Evolutionary conservation across 1,139 yeast genomes (phyloP).

Genomic region (Sugiyamaella xylanicola): DNA sequence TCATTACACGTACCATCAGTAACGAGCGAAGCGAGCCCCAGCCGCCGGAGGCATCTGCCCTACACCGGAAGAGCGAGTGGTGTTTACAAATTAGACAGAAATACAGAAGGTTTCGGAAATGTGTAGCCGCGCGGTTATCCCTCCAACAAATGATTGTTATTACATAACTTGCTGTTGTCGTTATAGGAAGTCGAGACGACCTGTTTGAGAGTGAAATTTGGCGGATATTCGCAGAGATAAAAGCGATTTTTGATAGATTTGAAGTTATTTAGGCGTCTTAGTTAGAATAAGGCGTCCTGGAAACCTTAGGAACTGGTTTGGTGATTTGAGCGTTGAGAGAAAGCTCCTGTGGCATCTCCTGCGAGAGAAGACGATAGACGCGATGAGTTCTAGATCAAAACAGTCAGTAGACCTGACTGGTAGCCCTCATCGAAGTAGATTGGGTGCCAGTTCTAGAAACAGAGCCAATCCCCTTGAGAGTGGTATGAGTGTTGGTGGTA

Average conservation of each 20-base stretch:
- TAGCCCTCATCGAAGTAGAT: neutral
- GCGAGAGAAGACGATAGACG: neutral
- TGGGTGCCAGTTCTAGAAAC: neutral
- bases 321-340: neutral
- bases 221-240: neutral
- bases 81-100: too few relatives aligned
- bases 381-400: neutral
- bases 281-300: too few relatives aligned
- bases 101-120: too few relatives aligned
- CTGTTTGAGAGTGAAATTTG: neutral
- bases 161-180: slow-evolving; percentile 17
- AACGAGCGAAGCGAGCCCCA: neutral
- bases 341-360: neutral
- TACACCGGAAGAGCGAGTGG: neutral
- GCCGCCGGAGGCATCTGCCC: neutral
- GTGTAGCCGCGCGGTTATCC: neutral
- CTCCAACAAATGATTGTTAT: slow-evolving; percentile 15
- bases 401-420: neutral
- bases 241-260: neutral
- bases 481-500: too few relatives aligned
- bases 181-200: neutral
- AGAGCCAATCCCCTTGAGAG: neutral
- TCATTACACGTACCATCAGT: neutral
- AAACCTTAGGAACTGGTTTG: too few relatives aligned
- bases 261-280: neutral